Base-by-base conservation (phyloP, 2,329 filamentous ascomycete species). In the Fusarium duplospermum region DNA sequence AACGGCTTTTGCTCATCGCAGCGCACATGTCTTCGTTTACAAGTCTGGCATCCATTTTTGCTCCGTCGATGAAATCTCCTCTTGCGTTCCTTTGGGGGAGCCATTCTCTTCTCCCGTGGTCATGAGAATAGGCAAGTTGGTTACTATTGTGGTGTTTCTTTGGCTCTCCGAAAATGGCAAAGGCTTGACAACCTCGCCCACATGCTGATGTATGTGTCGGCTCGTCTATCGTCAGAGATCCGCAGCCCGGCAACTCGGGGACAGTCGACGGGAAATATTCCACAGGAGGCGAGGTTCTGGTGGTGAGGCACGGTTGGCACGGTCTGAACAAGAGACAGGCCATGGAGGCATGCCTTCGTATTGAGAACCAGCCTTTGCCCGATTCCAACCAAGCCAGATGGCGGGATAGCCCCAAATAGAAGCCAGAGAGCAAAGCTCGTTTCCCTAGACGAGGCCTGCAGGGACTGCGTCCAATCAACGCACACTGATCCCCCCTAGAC, bases 1-100 rank as follows among this genome's bases (percentile, higher is more conserved):
- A 86, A 79, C 45, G 85, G 85, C 71, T 81, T 84, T 69, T 81
- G 81, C 73, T 87, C 85, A 67, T 86, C 84, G 77, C 85, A 86
- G 62, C 85, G 83, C 60, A 86, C 85, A 72, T 86, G 85, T 71
- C 85, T 83, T 63, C 77, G 77, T 76, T 84, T 85, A 78, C 81
- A 83, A 27, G 72, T 77, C 63, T 79, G 74, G 59, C 83, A 84
- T 59, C 82, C 82, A 62, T 80, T 79, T 69, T 82, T 83, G 74
- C 82, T 83, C 64, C 81, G 78, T 57, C 80, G 80, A 71, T 83
- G 81, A 64, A 83, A 83, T 67, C 78, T 82, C 64, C 82, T 79
- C 74, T 83, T 81, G 69, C 82, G 80, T 70, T 81, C 80, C 78
- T 80, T 81, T 40, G 80, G 81, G 47, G 78, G 81, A 58, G 78